phyloP scores from a whole-genome alignment of 2,329 filamentous ascomycete species.

The Triangularia setosa region DNA sequence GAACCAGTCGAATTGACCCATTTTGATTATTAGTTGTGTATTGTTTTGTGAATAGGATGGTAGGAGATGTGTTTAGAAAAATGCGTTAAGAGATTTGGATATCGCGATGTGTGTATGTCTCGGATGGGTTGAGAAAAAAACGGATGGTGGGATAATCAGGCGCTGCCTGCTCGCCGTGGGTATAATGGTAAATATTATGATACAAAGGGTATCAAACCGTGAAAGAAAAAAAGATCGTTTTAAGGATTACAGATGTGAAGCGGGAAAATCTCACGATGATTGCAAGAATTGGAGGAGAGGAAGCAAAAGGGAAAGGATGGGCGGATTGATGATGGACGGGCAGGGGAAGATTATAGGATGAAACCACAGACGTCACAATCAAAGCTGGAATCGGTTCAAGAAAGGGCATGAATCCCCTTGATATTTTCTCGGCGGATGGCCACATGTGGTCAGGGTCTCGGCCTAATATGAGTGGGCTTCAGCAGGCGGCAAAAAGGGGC shows the following conservation, averaged over 20 bases:
- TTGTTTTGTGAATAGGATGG: background rate
- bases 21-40: slow-evolving; percentile 20
- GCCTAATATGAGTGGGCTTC: background rate
- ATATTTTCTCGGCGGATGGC: background rate
- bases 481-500: slow-evolving; percentile 7
- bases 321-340: background rate
- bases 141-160: slow-evolving; percentile 4
- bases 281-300: slow-evolving; percentile 8
- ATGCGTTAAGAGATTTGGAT: background rate
- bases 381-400: slow-evolving; percentile 4
- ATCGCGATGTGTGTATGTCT: background rate
- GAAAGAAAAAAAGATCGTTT: background rate
- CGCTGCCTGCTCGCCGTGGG: slow-evolving; percentile 16
- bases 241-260: background rate
- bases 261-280: background rate
- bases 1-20: slow-evolving; percentile 57
- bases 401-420: background rate
- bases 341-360: slow-evolving; percentile 18
- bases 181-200: background rate
- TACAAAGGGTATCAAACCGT: background rate
- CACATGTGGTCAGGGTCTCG: slow-evolving; percentile 4
- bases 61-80: background rate
- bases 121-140: background rate
- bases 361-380: slow-evolving; percentile 30
- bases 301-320: slow-evolving; percentile 15